phyloP scores from a whole-genome alignment of 768 basidiomycete genomes.

The Xerocomus potaroensis region DNA sequence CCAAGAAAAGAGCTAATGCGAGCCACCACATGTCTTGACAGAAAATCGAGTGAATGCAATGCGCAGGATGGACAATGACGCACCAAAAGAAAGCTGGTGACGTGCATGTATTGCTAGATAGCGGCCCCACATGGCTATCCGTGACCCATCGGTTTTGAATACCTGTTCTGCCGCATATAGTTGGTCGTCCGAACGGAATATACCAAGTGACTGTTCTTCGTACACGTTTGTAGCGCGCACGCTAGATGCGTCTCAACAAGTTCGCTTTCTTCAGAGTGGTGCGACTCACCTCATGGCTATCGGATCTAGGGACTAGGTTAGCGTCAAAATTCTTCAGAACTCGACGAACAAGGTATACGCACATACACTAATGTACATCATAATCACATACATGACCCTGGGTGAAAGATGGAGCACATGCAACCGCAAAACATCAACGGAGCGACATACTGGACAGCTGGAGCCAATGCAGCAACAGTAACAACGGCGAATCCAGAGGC shows the following conservation, averaged over 20 bases:
- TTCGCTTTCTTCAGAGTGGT: neutral
- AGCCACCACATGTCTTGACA: slow-evolving; percentile 94
- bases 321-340: slow-evolving; percentile 1
- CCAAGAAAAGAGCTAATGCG: slow-evolving; percentile 71
- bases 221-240: slow-evolving; percentile 94
- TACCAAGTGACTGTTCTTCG: slow-evolving; percentile 87
- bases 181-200: slow-evolving; percentile 54
- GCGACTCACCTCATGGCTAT: slow-evolving; percentile 68
- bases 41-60: neutral
- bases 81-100: slow-evolving; percentile 88
- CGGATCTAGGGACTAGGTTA: slow-evolving; percentile 46
- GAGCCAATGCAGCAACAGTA: slow-evolving; percentile 66
- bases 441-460: slow-evolving; percentile 75
- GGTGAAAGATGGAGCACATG: neutral
- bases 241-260: slow-evolving; percentile 33
- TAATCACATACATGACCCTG: slow-evolving; percentile 82
- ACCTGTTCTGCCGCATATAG: slow-evolving; percentile 43
- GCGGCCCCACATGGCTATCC: slow-evolving; percentile 66
- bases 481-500: slow-evolving; percentile 87
- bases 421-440: neutral
- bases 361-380: slow-evolving; percentile 93
- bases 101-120: slow-evolving; percentile 81
- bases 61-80: slow-evolving; percentile 15
- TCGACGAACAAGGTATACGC: slow-evolving; percentile 29
- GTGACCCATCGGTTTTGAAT: slow-evolving; percentile 41